Conservation (phyloP, 2,329 filamentous ascomycete genomes). For the Eutypella sp. region DNA sequence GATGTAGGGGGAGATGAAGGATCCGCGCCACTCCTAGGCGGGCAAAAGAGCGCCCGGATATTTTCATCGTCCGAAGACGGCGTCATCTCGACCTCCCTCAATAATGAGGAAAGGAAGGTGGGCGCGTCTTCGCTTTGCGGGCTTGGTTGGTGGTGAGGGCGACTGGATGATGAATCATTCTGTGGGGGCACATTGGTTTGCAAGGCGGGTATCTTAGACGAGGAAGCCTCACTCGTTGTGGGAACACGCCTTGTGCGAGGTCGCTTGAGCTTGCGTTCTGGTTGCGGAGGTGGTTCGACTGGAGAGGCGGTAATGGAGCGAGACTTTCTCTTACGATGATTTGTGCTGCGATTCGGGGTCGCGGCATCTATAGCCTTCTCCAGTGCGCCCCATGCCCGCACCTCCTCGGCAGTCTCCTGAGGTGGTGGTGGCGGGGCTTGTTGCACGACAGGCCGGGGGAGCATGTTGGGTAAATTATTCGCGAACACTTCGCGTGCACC, state of each 20-base stretch:
- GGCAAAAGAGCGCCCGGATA: constrained; percentile 34
- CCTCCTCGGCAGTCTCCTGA: constrained; percentile 72
- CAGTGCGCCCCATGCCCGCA: constrained; percentile 83
- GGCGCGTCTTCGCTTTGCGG: constrained; percentile 48
- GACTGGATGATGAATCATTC: constrained; percentile 5
- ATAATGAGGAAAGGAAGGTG: constrained; percentile 78
- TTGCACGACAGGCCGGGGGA: constrained; percentile 58
- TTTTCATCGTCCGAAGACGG: constrained; percentile 54
- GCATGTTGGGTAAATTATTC: constrained; percentile 49
- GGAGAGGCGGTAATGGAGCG: constrained; percentile 68
- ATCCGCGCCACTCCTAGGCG: constrained; percentile 26
- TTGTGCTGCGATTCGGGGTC: constrained; percentile 39
- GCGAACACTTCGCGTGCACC: constrained; percentile 70
- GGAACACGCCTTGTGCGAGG: constrained; percentile 70
- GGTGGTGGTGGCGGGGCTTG: constrained; percentile 39
- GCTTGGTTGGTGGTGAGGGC: constrained; percentile 18
- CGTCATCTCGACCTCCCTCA: constrained; percentile 79
- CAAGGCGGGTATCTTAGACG: constrained; percentile 24
- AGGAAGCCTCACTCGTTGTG: constrained; percentile 42
- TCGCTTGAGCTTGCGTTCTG: constrained; percentile 80
- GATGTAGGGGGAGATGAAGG: constrained; percentile 63
- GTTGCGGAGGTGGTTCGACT: constrained; percentile 61
- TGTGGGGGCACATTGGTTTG: constrained; percentile 14
- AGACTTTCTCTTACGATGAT: constrained; percentile 67
- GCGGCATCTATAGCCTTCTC: constrained; percentile 75